Conservation (phyloP, 164 flowering plant species). For the Annona squamosa region DNA sequence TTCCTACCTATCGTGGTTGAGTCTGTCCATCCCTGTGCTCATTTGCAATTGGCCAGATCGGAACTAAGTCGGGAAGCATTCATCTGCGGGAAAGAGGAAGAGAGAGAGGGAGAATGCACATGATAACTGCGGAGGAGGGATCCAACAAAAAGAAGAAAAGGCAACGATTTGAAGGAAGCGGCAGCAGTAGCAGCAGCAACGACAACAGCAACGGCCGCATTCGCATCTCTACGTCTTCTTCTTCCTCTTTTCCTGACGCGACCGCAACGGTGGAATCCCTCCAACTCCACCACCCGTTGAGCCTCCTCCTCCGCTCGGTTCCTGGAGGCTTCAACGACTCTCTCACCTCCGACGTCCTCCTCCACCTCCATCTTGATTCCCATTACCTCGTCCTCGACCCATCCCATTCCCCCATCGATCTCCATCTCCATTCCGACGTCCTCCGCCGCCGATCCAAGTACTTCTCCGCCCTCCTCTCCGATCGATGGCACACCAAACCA, state of each 20-base stretch:
- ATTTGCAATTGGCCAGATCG: too few relatives aligned
- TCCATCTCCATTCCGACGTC: constrained; percentile 58
- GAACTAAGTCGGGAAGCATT: too few relatives aligned
- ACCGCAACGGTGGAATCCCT: constrained; percentile 18
- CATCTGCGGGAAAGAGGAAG: too few relatives aligned
- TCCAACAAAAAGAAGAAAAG: constrained; percentile 22
- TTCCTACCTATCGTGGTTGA: too few relatives aligned
- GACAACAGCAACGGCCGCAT: constrained; percentile 13
- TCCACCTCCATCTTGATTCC: constrained; percentile 41
- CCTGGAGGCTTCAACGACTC: constrained; percentile 51
- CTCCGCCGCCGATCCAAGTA: constrained; percentile 52
- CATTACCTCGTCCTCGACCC: constrained; percentile 11
- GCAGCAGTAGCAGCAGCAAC: constrained; percentile 12
- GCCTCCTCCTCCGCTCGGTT: constrained; percentile 12
- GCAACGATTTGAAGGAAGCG: constrained; percentile 24
- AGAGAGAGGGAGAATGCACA: too few relatives aligned
- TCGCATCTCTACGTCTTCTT: constrained; percentile 23
- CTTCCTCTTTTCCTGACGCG: constrained; percentile 15
- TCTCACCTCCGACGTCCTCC: constrained; percentile 55
- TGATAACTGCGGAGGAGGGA: too few relatives aligned
- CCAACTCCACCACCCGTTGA: constrained; percentile 5
- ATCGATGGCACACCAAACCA: constrained; percentile 50
- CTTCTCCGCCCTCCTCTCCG: constrained; percentile 71
- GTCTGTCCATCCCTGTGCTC: too few relatives aligned
- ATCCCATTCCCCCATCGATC: constrained; percentile 13